Base-by-base conservation (phyloP, 176 grass and related monocot species). In the Dactylis glomerata region DNA sequence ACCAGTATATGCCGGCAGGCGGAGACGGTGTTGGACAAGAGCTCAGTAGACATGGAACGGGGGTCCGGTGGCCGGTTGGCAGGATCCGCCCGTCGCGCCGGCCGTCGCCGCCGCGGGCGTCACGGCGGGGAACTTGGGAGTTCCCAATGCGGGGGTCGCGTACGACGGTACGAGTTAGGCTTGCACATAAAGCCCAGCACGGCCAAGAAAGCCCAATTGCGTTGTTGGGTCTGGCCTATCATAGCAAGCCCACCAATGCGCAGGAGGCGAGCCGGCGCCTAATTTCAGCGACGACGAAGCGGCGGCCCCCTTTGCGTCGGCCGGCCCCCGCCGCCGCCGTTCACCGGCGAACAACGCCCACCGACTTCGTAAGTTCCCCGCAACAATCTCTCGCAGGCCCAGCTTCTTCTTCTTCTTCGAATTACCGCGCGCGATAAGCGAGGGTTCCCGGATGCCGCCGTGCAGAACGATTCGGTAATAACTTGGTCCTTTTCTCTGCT, bases 361-460 rank as follows among this genome's bases (percentile, higher is more conserved):
- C 33, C 33, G 26, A 31, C 61, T 44, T 41, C 23, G 83, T 78
- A 85, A 41, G 11, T 44, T 27, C 46, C 28, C 44, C 12, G 19
- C 42, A 14, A 22, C 20, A 30, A 66, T 15, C 63, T 31, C 49
- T 14, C 32, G 2, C 34, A 8, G 17, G 13, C 13, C 75, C 5
- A 3, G 10, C 23, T 11, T 0, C 16, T 51, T 5, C 10, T 8
- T 32, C 22, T 31, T 45, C 9, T 0, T 19, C 40, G 51, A 50
- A 61, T 80, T 50, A 62, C 74, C 40, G 14, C 28, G 26, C 8
- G 27, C 64, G 83, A 71, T 85, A 66, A 19, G 76, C 26, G 6
- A 82, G 81, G n/a, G 50, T 61, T 37, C 31, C 10, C 8, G 44
- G 85, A 54, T 81, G 42, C 74, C 26, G 51, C 76, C 76, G 38